phyloP scores from a whole-genome alignment of 257 asterid genomes.

The Gentiana macrophylla region DNA sequence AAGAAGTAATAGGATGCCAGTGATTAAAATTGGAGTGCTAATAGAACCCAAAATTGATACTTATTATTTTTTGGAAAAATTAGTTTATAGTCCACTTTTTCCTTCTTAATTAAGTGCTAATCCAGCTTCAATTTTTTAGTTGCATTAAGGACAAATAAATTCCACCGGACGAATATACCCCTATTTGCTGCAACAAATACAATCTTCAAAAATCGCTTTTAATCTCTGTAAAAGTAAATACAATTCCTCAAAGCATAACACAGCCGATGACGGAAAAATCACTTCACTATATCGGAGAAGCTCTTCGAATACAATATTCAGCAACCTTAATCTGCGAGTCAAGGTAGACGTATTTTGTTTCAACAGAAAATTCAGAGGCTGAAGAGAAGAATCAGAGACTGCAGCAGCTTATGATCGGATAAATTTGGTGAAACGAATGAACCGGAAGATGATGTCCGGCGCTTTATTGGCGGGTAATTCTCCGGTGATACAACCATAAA shows the following conservation, averaged over 20 bases:
- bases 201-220: conserved; percentile 50
- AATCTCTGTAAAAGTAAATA: conserved; percentile 56
- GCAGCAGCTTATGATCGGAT: conserved; percentile 50
- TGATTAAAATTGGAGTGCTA: too few species aligned
- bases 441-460: conserved; percentile 48
- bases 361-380: conserved; percentile 37
- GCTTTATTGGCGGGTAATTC: conserved; percentile 52
- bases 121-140: too few species aligned
- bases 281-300: conserved; percentile 35
- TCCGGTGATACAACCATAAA: conserved; percentile 56
- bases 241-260: conserved; percentile 71
- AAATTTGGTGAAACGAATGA: conserved; percentile 45
- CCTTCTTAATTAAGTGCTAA: too few species aligned
- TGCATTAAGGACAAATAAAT: too few species aligned
- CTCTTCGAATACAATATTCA: conserved; percentile 57
- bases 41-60: too few species aligned
- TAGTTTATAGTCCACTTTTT: too few species aligned
- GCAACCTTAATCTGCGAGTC: conserved; percentile 46
- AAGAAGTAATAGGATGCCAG: too few species aligned
- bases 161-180: too few species aligned
- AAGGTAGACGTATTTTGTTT: conserved; percentile 37
- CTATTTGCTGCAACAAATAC: conserved; percentile 39
- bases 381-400: conserved; percentile 35
- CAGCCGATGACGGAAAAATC: conserved; percentile 50
- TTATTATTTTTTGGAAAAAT: too few species aligned